These are phyloP conservation scores for Pleurotus sapidus DNA, from an alignment of 768 basidiomycete genomes.

Conservation along the genomic window DNA sequence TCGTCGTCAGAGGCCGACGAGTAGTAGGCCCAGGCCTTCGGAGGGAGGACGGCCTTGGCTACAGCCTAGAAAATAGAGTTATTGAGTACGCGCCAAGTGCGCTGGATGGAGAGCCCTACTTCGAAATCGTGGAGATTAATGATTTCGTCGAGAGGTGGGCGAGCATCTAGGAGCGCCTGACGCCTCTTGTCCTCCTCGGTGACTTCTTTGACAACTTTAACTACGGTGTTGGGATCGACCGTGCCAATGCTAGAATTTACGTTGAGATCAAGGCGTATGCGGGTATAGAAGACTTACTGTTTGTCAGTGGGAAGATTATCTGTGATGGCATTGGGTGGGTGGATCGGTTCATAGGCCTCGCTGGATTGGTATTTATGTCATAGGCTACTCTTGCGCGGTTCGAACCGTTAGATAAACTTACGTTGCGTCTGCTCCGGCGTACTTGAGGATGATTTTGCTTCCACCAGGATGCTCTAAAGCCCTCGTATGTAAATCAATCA, in stretches of 20 bases:
- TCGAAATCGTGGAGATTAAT: slow-evolving; percentile 95
- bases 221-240: slow-evolving; percentile 67
- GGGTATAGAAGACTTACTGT: slow-evolving; percentile 47
- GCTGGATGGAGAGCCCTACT: slow-evolving; percentile 33
- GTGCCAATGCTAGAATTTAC: slow-evolving; percentile 52
- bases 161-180: slow-evolving; percentile 54
- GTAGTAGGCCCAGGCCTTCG: slow-evolving; percentile 96
- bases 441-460: slow-evolving; percentile 80
- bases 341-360: slow-evolving; percentile 84
- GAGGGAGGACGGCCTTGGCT: slow-evolving; percentile 75
- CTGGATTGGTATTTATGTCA: slow-evolving; percentile 26
- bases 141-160: slow-evolving; percentile 76
- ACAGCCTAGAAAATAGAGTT: slow-evolving; percentile 53
- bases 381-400: slow-evolving; percentile 9
- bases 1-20: slow-evolving; percentile 97
- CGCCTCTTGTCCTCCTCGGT: slow-evolving; percentile 73
- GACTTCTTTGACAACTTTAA: slow-evolving; percentile 57
- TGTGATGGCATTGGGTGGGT: slow-evolving; percentile 79
- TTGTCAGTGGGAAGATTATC: slow-evolving; percentile 81
- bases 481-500: background rate
- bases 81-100: background rate
- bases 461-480: slow-evolving; percentile 44
- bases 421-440: slow-evolving; percentile 90
- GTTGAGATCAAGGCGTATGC: background rate
- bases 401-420: slow-evolving; percentile 28